phyloP scores from a whole-genome alignment of 139 green algal species.

The Coelastrella sp. region DNA sequence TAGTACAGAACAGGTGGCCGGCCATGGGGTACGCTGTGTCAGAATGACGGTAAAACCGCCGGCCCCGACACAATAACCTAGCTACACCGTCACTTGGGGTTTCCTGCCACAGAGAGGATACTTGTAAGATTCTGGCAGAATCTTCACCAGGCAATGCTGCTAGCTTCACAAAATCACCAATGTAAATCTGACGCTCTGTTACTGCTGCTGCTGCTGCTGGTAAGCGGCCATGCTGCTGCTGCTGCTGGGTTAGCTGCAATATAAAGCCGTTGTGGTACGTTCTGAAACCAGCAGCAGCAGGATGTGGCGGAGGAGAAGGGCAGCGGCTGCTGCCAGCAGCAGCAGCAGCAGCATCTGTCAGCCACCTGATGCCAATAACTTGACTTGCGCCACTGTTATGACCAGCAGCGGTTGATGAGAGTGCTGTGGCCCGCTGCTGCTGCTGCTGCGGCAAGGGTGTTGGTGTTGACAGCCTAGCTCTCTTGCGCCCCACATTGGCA shows the following conservation, averaged over 20 bases:
- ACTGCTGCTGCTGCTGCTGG: slow-evolving; percentile 6
- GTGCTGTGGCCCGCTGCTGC: not conserved
- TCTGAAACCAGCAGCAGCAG: not conserved
- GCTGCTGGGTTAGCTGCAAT: not conserved
- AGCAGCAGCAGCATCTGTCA: not conserved
- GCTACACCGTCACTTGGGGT: slow-evolving; percentile 18
- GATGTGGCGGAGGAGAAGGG: not conserved
- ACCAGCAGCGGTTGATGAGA: not conserved
- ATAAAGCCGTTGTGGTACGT: not conserved
- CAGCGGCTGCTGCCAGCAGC: not conserved
- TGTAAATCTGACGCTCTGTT: not conserved
- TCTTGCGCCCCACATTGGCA: not conserved
- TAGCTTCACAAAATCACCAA: slow-evolving; percentile 36
- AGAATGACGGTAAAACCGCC: slow-evolving; percentile 26
- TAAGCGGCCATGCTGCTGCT: not conserved
- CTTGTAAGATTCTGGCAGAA: not conserved
- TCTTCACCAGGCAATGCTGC: slow-evolving; percentile 1
- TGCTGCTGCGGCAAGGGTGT: slow-evolving; percentile 3
- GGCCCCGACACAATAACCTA: slow-evolving; percentile 2
- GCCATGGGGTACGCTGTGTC: slow-evolving; percentile 43
- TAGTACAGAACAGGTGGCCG: slow-evolving; percentile 13
- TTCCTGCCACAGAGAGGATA: slow-evolving; percentile 41
- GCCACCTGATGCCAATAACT: slow-evolving; percentile 5
- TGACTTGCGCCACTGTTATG: not conserved
- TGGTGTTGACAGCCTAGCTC: not conserved